Conservation (phyloP, 306 rosid species). For the Astragalus membranaceus region DNA sequence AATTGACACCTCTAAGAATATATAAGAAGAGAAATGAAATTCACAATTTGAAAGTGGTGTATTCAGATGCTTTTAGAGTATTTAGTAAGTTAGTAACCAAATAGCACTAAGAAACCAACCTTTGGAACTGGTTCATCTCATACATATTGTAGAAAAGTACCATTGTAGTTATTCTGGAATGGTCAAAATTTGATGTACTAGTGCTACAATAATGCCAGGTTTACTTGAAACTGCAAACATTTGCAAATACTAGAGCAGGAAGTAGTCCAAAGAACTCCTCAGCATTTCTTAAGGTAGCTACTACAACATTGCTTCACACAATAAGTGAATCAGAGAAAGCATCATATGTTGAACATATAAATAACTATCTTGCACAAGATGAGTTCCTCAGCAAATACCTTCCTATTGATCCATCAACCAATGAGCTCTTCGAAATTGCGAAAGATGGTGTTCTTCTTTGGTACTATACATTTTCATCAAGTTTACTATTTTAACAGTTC, state of each 20-base stretch:
- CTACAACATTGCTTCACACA: conserved; percentile 96
- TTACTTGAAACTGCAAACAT: conserved; percentile 72
- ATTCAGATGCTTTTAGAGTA: not conserved
- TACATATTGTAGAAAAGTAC: conserved; percentile 11
- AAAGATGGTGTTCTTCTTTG: conserved; percentile 97
- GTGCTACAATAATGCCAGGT: conserved; percentile 41
- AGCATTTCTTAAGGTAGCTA: conserved; percentile 88
- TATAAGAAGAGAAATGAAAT: not conserved
- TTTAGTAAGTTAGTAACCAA: not conserved
- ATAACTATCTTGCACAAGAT: conserved; percentile 76
- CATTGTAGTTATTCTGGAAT: not conserved
- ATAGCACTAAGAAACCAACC: not conserved
- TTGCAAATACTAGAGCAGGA: conserved; percentile 65
- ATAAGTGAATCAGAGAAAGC: conserved; percentile 98
- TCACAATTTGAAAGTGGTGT: not conserved
- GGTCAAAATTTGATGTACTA: conserved; percentile 1
- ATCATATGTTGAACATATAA: conserved; percentile 88
- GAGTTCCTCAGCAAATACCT: conserved; percentile 69
- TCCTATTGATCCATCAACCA: conserved; percentile 83
- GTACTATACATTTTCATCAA: conserved; percentile 24
- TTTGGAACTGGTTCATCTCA: not conserved
- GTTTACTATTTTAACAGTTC: not conserved
- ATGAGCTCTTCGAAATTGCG: conserved; percentile 79
- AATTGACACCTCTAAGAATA: no score
- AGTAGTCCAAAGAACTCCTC: conserved; percentile 73